Conservation (phyloP, 2,329 filamentous ascomycete genomes). For the Aspergillus puulaauensis region DNA sequence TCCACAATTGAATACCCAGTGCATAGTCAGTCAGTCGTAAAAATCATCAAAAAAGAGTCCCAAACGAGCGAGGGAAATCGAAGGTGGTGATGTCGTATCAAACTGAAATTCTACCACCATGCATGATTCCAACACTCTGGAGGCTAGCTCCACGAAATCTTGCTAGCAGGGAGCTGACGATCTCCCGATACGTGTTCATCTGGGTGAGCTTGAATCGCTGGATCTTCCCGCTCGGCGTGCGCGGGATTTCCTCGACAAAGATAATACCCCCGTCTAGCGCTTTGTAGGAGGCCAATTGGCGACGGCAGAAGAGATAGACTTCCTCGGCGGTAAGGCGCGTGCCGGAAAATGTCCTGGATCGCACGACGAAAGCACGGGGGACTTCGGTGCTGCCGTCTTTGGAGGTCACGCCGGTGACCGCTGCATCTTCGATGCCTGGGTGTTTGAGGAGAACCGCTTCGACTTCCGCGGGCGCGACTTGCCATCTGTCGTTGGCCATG, state of each 20-base stretch:
- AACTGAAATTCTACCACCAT: slow-evolving; percentile 22
- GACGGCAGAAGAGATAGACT: slow-evolving; percentile 43
- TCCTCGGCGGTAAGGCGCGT: slow-evolving; percentile 38
- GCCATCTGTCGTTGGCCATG: slow-evolving; percentile 36
- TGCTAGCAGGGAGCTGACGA: slow-evolving; percentile 32
- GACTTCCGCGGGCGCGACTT: slow-evolving; percentile 51
- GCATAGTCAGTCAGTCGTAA: background rate
- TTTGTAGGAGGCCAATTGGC: slow-evolving; percentile 50
- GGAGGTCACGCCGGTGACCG: slow-evolving; percentile 45
- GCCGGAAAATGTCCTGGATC: slow-evolving; percentile 19
- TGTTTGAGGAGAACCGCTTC: slow-evolving; percentile 47
- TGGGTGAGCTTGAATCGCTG: slow-evolving; percentile 41
- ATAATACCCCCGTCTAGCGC: slow-evolving; percentile 47
- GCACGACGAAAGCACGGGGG: slow-evolving; percentile 50
- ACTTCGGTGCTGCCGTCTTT: slow-evolving; percentile 36
- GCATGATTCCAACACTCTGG: slow-evolving; percentile 23
- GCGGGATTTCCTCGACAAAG: slow-evolving; percentile 51
- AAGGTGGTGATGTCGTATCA: slow-evolving; percentile 1
- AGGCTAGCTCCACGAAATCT: slow-evolving; percentile 24
- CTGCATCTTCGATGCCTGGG: slow-evolving; percentile 45
- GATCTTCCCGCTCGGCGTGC: slow-evolving; percentile 52
- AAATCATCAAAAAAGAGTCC: background rate
- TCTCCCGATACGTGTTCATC: slow-evolving; percentile 40
- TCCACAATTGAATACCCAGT: background rate
- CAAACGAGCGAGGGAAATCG: background rate